Percentiles rank a stretch among this genome's conserved stretches.
Conservation (phyloP, 768 basidiomycete genomes). For the Phylloporus arenicola region DNA sequence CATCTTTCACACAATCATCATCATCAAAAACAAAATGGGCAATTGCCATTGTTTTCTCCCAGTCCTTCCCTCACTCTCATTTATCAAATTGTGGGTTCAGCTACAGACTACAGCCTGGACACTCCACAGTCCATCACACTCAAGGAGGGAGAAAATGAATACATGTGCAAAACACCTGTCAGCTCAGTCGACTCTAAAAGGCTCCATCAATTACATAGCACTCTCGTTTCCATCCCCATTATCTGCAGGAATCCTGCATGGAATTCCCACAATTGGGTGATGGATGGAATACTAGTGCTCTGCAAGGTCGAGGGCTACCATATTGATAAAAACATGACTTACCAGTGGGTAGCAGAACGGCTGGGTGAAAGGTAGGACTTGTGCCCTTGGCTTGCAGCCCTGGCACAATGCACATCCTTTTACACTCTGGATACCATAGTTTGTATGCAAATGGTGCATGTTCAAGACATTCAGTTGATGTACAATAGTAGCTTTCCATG, state of each 20-base stretch:
- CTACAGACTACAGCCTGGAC: too few relatives aligned
- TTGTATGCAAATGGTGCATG: constrained; percentile 11
- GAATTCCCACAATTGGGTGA: too few relatives aligned
- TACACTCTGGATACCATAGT: constrained; percentile 20
- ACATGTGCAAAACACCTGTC: constrained; percentile 18
- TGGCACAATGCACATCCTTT: constrained; percentile 1
- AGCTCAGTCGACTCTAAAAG: constrained; percentile 27
- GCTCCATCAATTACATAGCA: constrained; percentile 25
- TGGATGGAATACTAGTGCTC: constrained; percentile 27
- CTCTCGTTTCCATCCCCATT: constrained; percentile 24
- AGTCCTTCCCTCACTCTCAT: constrained; percentile 25
- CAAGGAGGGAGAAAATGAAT: constrained; percentile 27
- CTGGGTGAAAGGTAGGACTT: constrained; percentile 22
- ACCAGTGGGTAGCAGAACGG: constrained; percentile 27
- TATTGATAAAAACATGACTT: constrained; percentile 28
- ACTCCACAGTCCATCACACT: constrained; percentile 31
- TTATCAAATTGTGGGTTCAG: constrained; percentile 29
- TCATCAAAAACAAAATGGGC: constrained; percentile 14
- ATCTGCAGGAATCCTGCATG: constrained; percentile 22
- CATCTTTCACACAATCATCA: constrained; percentile 20
- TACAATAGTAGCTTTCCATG: too few relatives aligned
- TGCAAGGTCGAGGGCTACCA: constrained; percentile 25
- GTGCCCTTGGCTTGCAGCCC: constrained; percentile 2
- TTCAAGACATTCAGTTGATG: constrained; percentile 22
- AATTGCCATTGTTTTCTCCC: constrained; percentile 26